Percentiles rank a stretch among this genome's conserved stretches.
Evolutionary conservation across 129 eudicot genomes (phyloP).

Genomic region (Helianthus tuberosus): DNA sequence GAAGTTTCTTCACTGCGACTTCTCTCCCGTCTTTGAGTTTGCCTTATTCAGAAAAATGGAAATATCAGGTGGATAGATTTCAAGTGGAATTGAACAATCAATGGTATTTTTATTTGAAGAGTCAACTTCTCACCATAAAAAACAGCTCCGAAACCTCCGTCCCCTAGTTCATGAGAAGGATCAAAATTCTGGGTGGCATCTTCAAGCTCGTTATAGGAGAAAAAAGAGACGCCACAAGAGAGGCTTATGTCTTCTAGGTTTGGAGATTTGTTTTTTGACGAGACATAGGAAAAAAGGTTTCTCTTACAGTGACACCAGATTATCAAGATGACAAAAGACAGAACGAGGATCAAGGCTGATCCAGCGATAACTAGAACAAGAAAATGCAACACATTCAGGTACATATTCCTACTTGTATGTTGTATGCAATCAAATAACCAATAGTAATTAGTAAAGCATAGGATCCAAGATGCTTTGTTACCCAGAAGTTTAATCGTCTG

Average conservation of each 20-base stretch:
- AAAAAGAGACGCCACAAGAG: slow-evolving; percentile 48
- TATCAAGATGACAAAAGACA: slow-evolving; percentile 26
- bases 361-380: slow-evolving; percentile 37
- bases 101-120: background rate
- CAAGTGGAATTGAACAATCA: background rate
- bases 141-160: slow-evolving; percentile 69
- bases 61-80: background rate
- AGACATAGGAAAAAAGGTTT: slow-evolving; percentile 16
- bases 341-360: slow-evolving; percentile 23
- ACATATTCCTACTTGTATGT: slow-evolving; percentile 13
- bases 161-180: slow-evolving; percentile 48
- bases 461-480: background rate
- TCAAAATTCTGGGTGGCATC: slow-evolving; percentile 56
- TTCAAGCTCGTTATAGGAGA: slow-evolving; percentile 53
- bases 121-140: slow-evolving; percentile 44
- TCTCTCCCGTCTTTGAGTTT: slow-evolving; percentile 58
- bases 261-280: slow-evolving; percentile 29
- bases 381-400: slow-evolving; percentile 10
- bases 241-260: slow-evolving; percentile 36
- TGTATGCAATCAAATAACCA: background rate
- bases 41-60: slow-evolving; percentile 40
- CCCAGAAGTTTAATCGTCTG: background rate
- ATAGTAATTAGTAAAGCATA: background rate
- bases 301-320: slow-evolving; percentile 34
- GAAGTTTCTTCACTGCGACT: slow-evolving; percentile 28